Base-by-base conservation (phyloP, 1,284 basidiomycete genomes). In the Cryptococcus jaspeensis region DNA sequence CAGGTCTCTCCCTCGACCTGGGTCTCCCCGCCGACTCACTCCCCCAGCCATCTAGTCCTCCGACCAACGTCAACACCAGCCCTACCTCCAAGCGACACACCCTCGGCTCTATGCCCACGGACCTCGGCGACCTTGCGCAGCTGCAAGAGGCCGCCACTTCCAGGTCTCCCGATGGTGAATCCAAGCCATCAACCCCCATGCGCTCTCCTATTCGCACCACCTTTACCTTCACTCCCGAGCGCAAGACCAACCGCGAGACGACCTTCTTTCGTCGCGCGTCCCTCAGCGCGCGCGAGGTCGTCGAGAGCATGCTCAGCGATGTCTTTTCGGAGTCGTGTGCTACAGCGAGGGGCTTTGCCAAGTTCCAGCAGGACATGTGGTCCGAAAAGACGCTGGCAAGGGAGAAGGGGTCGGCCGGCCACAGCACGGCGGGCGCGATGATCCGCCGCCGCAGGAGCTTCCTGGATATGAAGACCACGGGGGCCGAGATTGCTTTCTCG, bases 181-280 rank as follows among this genome's bases (percentile, higher is more conserved):
- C 42, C 8, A 37, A 53, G 37, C 55, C 52, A 18, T 51, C 60
- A 15, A 52, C 60, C 2, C 41, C 60, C 43, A 50, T 54, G 49
- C 61, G 53, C 36, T 67, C 60, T 50, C 63, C 65, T 49, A 56
- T 53, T 38, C 52, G 52, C 52, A 43, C 59, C 50, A 45, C 65
- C 48, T 60, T 62, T 55, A 53, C 52, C 23, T 64, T 54, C 52
- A 62, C 58, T 9, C 62, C 56, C 48, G 60, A 59, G 47, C 51
- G 60, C 13, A 41, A 36, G 32, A 45, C 50, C 18, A 46, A 22
- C 35, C 59, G 44, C 53, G 81, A 84, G 25, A 84, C 84, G 3
- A 82, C 89, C 47, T 79, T 87, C 39, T 84, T 90, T 53, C 83
- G 85, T 35, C 85, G 89, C 9, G 84, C 85, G 9, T 87, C 89